Evolutionary conservation across 208 protist species (phyloP), one percentile per base, ranked within the genome.

Genomic region (Leishmania tropica): DNA sequence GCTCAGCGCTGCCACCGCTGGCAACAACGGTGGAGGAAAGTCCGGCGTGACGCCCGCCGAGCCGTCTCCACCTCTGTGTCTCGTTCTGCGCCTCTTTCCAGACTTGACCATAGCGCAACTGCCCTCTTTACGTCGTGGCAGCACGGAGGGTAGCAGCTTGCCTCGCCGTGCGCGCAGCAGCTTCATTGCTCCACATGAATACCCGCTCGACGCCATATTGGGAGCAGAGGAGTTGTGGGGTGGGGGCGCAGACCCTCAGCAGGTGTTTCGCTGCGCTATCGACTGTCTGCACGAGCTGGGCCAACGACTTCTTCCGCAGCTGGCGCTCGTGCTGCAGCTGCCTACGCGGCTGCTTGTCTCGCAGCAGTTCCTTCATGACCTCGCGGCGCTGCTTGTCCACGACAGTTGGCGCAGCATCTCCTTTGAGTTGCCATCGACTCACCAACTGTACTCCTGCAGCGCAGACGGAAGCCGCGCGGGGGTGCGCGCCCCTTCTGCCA

Each of bases 331-430:
- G 21, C 73, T 94, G 54, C 71, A 92, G 48, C 80, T 94, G 58
- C 90, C 90, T n/a, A 92, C 90, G 53, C 86, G 88, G 2, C 68
- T 94, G 31, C 81, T 94, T n/a, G 88, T 94, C 1, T 88, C 87
- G 10, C 90, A 94, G 83, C 60, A 79, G 51, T 90, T 90, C 51
- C 88, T 88, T 28, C 78, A 90, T n/a, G 70, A 80, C 8, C 72
- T 94, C 13, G 81, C 82, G 17, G 72, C 42, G 37, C 31, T 81
- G 58, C 78, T 88, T 11, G 67, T 74, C 56, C 81, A 77, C 17
- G 47, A 67, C 67, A 75, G 81, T 15, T 87, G 78, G 67, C 78
- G 81, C 42, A 86, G 84, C 75, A 72, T 94, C 1, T 80, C 83
- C 11, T 80, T 94, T 53, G 90, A 94, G 74, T 78, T 94, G 3